Evolutionary conservation across 768 basidiomycete genomes (phyloP).

Genomic region (Nidularia sp.): DNA sequence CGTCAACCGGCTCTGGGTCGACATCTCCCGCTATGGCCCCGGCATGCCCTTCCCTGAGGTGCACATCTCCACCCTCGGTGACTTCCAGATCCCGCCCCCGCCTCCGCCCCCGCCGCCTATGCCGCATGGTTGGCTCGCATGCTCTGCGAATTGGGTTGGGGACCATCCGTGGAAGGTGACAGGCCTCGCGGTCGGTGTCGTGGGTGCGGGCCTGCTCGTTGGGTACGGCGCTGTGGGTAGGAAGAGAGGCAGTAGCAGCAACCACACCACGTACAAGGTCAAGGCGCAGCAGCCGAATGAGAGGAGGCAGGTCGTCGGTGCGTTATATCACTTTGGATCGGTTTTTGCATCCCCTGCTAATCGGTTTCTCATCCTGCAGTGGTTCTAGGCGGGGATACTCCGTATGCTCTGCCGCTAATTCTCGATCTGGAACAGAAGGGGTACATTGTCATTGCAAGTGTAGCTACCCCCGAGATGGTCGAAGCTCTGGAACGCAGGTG

Average conservation of each 20-base stretch:
- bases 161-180: constrained; percentile 61
- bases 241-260: constrained; percentile 17
- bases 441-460: constrained; percentile 81
- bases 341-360: not conserved
- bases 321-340: constrained; percentile 14
- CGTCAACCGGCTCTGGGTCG: constrained; percentile 67
- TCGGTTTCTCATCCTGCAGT: constrained; percentile 34
- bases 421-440: constrained; percentile 72
- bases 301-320: constrained; percentile 68
- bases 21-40: constrained; percentile 79
- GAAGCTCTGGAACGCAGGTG: constrained; percentile 58
- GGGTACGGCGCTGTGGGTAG: constrained; percentile 42
- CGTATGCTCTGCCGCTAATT: constrained; percentile 69
- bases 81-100: constrained; percentile 59
- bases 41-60: constrained; percentile 52
- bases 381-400: constrained; percentile 76
- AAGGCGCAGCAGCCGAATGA: constrained; percentile 45
- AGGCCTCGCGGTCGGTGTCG: constrained; percentile 48
- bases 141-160: constrained; percentile 45
- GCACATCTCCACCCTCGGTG: constrained; percentile 60
- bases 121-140: constrained; percentile 41
- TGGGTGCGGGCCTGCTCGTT: constrained; percentile 59
- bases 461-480: constrained; percentile 64
- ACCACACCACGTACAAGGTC: constrained; percentile 22
- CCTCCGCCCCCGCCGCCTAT: constrained; percentile 60